Evolutionary conservation across 768 basidiomycete species (phyloP).

Genomic region (Megacollybia marginata): DNA sequence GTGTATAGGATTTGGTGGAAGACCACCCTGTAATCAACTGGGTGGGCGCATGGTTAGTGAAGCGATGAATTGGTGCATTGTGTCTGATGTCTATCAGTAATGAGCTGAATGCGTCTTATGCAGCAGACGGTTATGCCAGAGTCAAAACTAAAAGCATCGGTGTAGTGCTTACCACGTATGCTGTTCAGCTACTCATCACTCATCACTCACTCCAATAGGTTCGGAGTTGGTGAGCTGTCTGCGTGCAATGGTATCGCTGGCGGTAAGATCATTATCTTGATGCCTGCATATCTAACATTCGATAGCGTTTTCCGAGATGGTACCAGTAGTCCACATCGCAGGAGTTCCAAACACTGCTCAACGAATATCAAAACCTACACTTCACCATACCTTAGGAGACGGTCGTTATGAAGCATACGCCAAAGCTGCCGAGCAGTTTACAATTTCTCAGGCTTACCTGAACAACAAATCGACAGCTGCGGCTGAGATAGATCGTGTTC

Average conservation of each 20-base stretch:
- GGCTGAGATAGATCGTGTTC: constrained; percentile 69
- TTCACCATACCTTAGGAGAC: constrained; percentile 88
- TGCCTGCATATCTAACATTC: background rate
- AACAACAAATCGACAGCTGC: constrained; percentile 47
- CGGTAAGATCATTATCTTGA: constrained; percentile 27
- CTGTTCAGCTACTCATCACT: background rate
- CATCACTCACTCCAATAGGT: constrained; percentile 30
- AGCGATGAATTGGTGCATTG: too few relatives aligned
- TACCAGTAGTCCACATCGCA: constrained; percentile 85
- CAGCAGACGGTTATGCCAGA: constrained; percentile 89
- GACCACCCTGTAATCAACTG: constrained; percentile 72
- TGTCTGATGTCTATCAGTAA: constrained; percentile 30
- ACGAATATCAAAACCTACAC: constrained; percentile 62
- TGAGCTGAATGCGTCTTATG: constrained; percentile 83
- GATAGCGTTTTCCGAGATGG: constrained; percentile 76
- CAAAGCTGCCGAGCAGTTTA: constrained; percentile 69
- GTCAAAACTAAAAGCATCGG: constrained; percentile 71
- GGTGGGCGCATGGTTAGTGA: constrained; percentile 64
- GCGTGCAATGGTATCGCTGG: constrained; percentile 83
- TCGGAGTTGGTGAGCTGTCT: constrained; percentile 88
- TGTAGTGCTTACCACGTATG: constrained; percentile 70
- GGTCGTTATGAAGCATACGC: constrained; percentile 80
- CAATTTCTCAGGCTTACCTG: constrained; percentile 59
- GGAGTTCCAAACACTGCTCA: constrained; percentile 73
- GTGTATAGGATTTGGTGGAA: constrained; percentile 61